Evolutionary conservation across 2,329 filamentous ascomycete species (phyloP).

Genomic region (Ilyonectria robusta): DNA sequence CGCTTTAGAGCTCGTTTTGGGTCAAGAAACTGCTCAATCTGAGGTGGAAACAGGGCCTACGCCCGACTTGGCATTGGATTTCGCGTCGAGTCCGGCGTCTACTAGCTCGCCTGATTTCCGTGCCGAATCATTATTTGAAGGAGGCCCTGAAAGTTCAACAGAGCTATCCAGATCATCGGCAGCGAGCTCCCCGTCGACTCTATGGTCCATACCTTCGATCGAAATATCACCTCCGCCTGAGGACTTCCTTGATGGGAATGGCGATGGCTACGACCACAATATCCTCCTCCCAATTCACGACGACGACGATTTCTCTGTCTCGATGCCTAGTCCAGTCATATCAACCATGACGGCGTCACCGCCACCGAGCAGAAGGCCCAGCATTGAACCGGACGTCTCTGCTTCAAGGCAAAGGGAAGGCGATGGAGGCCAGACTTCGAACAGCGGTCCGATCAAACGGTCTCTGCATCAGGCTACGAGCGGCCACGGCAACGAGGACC

Average conservation of each 20-base stretch:
- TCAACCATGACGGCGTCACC: not conserved
- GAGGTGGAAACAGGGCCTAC: not conserved
- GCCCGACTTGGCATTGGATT: not conserved
- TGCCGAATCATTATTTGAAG: not conserved
- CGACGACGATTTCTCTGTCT: not conserved
- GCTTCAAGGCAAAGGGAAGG: not conserved
- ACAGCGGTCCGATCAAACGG: constrained; percentile 5
- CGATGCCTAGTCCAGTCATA: not conserved
- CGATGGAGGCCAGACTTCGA: not conserved
- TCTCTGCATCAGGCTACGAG: not conserved
- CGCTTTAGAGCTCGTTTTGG: not conserved
- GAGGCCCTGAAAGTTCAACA: not conserved
- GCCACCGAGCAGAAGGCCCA: not conserved
- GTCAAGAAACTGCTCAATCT: not conserved
- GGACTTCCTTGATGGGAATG: not conserved
- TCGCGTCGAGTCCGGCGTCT: not conserved
- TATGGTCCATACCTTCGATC: not conserved
- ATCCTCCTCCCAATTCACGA: not conserved
- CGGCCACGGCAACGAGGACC: constrained; percentile 2
- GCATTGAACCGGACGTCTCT: not conserved
- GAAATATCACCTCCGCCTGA: not conserved
- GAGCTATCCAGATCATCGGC: not conserved
- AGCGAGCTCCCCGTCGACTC: not conserved
- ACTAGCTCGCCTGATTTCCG: not conserved
- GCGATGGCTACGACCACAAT: not conserved